Percentiles rank a stretch among this genome's conserved stretches.
These are phyloP conservation scores for Rhodocollybia butyracea DNA, from an alignment of 768 basidiomycete species.

Conservation along the genomic window DNA sequence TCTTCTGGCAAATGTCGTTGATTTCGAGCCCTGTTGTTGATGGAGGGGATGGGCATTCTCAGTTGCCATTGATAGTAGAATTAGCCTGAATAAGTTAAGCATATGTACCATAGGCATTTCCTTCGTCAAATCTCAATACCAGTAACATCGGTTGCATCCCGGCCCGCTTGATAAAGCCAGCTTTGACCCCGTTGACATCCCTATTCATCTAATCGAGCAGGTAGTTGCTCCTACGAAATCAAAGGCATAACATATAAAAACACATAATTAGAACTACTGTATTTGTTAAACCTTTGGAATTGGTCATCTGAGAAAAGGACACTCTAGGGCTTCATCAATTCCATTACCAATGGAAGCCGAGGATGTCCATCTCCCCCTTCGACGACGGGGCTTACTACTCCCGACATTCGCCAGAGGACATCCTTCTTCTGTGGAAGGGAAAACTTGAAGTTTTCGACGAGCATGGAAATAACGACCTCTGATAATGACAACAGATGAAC, in stretches of 20 bases:
- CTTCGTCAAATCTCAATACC: too few species aligned
- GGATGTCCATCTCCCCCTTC: conserved; percentile 2
- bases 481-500: neutral
- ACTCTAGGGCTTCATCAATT: too few species aligned
- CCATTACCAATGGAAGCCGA: neutral
- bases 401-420: conserved; percentile 4
- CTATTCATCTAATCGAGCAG: too few species aligned
- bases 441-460: conserved; percentile 4
- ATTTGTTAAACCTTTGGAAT: too few species aligned
- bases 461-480: conserved; percentile 4
- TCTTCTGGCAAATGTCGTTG: conserved; percentile 3
- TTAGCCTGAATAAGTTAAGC: neutral
- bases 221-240: too few species aligned
- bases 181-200: too few species aligned
- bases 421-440: neutral
- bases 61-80: conserved; percentile 4
- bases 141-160: too few species aligned
- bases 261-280: too few species aligned
- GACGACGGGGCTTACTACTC: neutral
- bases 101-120: too few species aligned
- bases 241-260: too few species aligned
- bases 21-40: neutral
- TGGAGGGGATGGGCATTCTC: neutral
- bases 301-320: too few species aligned
- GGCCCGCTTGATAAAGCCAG: too few species aligned